Evolutionary conservation across 192 early-diverging fungal genomes (phyloP).

Genomic region (Entomortierella chlamydospora): DNA sequence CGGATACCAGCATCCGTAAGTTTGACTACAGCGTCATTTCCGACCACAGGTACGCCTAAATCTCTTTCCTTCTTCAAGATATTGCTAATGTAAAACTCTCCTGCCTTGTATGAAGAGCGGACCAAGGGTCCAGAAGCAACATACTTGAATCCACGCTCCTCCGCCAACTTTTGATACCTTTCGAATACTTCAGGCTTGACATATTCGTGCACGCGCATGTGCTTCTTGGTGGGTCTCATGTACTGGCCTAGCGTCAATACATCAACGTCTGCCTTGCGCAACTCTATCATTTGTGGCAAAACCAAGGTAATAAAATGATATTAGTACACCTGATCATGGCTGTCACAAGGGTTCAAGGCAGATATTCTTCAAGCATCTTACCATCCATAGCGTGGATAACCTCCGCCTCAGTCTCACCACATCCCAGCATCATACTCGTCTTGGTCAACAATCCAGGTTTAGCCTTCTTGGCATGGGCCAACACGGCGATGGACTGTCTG

Average conservation of each 20-base stretch:
- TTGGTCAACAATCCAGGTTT: conserved; percentile 91
- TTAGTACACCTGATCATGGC: too few relatives aligned
- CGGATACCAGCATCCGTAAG: conserved; percentile 41
- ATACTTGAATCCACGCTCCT: conserved; percentile 92
- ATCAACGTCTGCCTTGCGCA: conserved; percentile 87
- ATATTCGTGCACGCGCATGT: conserved; percentile 98
- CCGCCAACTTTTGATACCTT: conserved; percentile 84
- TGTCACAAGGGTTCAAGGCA: too few relatives aligned
- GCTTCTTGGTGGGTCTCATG: conserved; percentile 99
- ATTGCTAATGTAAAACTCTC: conserved; percentile 96
- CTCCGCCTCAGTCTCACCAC: conserved; percentile 96
- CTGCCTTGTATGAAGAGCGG: conserved; percentile 95
- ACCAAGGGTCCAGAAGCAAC: conserved; percentile 96
- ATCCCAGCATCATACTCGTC: conserved; percentile 97
- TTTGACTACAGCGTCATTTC: conserved; percentile 51
- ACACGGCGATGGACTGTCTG: conserved; percentile 89
- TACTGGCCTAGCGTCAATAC: conserved; percentile 98
- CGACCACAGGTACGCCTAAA: conserved; percentile 18
- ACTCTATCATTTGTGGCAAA: conserved; percentile 62
- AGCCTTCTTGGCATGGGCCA: conserved; percentile 87
- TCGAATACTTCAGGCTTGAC: conserved; percentile 93
- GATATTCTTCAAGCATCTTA: conserved; percentile 26
- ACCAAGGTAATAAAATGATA: not conserved
- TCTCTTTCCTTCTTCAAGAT: conserved; percentile 71
- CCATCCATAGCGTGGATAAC: conserved; percentile 88